Evolutionary conservation across 345 rosid genomes (phyloP), one percentile per base, ranked within the genome.

Genomic region (Eutrema heterophyllum): DNA sequence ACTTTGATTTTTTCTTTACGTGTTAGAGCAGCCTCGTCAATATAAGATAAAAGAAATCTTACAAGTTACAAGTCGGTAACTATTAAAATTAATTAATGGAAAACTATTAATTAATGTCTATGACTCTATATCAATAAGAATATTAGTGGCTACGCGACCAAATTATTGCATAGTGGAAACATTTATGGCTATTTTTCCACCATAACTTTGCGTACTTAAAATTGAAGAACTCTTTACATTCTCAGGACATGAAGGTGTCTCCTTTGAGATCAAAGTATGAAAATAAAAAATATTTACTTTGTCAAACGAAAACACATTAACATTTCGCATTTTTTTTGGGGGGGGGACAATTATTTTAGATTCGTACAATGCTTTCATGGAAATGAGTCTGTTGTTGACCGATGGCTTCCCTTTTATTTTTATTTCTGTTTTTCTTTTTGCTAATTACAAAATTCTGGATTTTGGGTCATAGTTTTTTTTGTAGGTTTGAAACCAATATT

Each of bases 351-450:
- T 43, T 61, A 14, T 68, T 75, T 52, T 53, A 24, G 66, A 68
- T 43, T 61, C 56, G 79, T 60, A 75, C 74, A 53, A 70, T 62
- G 70, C 65, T 75, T 75, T 75, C 74, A 45, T 27, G 74, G 70
- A 68, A 75, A 75, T 75, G 74, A 75, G 70, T 68, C 65, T 75
- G 74, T 68, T 75, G 70, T 75, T 68, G 79, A 75, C 74, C 41
- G 48, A 68, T 52, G 5, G 69, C 56, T 26, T 44, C 43, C 10
- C 46, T 38, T 60, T 49, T 46, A 16, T 16, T 50, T 62, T 11
- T 72, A 0, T 10, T 46, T 57, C 0, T 2, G 3, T 9, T 43
- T 61, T 45, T 24, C 2, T 21, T 59, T 67, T 43, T 36, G 44
- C 48, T 13, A 39, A 30, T 14, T 36, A 15, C 43, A 32, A 67